Base-by-base conservation (phyloP, 2,329 filamentous ascomycete species). In the Tolypocladium tundrense region DNA sequence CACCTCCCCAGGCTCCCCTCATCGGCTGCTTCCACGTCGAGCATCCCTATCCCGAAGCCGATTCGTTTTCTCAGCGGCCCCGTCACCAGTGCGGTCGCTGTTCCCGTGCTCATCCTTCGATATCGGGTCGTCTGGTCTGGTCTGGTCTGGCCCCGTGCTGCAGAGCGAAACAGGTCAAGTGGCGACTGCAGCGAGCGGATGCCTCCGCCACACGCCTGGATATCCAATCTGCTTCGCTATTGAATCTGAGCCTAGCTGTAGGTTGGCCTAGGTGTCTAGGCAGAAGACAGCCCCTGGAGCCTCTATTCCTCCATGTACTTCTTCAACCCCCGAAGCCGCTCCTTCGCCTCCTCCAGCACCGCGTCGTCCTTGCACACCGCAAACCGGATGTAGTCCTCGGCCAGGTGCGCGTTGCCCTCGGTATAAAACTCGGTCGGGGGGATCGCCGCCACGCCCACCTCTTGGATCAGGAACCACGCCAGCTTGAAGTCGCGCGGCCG, bases 381-480 rank as follows among this genome's bases (percentile, higher is more conserved):
- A 70, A 97, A 97, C 31, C 94, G 82, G 67, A 99, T 80, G 76
- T 95, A 99, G 67, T 97, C 88, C 77, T 97, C 90, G 0, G 90
- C 94, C 65, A 97, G 84, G 66, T 89, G 85, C 35, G 88, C 85
- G 68, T 96, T 96, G 50, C 73, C 76, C 21, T 90, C 86, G 0
- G 93, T 97, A 72, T 97, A 97, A 73, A 99, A 99, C 73, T 99
- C 94, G 0, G 92, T 96, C 0, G 94, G 94, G 21, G 94, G 94
- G 61, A 99, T 97, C 10, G 93, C 92, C 3, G 94, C 94, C 35
- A 99, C 91, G 11, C 94, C 94, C 24, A 99, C 79, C 77, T 99
- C 93, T 71, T 92, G 92, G 73, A 99, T 99, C 66, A 97, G 75
- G 76, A 97, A 97, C 93, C 93, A 99, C 41, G 86, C 85, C 53